Base-by-base conservation (phyloP, 371 early-diverging fungal genomes). In the Rhizopus delemar region DNA sequence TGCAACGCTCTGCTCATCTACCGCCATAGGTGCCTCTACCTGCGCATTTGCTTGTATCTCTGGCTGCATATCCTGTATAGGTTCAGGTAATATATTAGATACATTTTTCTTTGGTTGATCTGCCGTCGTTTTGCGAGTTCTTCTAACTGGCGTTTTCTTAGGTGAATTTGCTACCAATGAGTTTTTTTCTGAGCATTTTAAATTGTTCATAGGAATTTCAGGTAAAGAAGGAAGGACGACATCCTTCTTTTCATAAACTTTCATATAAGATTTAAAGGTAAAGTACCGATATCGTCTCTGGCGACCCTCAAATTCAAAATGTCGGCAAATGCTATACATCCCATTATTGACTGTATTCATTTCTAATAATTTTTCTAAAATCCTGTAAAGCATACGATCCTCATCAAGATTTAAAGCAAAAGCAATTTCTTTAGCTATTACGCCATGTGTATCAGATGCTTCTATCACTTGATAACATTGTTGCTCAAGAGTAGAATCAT, bases 251-350 rank as follows among this genome's bases (percentile, higher is more conserved):
- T 70, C 62, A 3, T 55, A 46, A 1, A 34, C 28, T 12, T 62
- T 66, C 35, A 41, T 50, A 36, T 68, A 74, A 1, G 52, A 51
- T 15, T 51, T 36, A 33, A 53, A 53, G 1, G 72, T 63, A 53
- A 60, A 78, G 46, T 78, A 78, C 4, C 78, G 69, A 53, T 71
- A 78, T 6, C 73, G 58, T 34, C 62, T 53, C 3, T 66, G 43
- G 32, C 70, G 66, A 8, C 75, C 71, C 43, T 71, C 68, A 51
- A 74, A 73, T 41, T 78, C 78, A 7, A 78, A 28, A 5, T 55
- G 34, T 28, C 73, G 72, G n/a, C 53, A 41, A 46, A 52, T 29
- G 36, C 51, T 45, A 32, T 48, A 54, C 7, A 8, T 13, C 5
- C n/a, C 8, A 28, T 22, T 13, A 28, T 46, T 13, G 7, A 45